These are phyloP conservation scores for Linnemannia schmuckeri DNA, from an alignment of 192 early-diverging fungal species.

Conservation along the genomic window DNA sequence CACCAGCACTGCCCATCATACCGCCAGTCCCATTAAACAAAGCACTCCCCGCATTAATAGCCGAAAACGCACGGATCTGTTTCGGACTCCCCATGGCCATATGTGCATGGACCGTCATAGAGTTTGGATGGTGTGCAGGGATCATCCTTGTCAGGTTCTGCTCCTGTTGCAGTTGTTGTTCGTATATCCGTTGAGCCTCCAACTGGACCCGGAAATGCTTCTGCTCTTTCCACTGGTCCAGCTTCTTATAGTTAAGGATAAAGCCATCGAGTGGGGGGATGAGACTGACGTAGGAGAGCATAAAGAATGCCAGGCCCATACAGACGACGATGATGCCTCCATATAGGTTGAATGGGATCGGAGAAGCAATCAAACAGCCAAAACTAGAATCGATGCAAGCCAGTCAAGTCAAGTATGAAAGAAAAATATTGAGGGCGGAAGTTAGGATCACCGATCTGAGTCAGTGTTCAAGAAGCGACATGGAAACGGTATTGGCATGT, in stretches of 20 bases:
- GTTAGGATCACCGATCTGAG: neutral
- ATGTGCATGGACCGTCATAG: slow-evolving; percentile 22
- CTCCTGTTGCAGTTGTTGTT: slow-evolving; percentile 53
- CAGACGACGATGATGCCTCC: slow-evolving; percentile 52
- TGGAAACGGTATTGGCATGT: neutral
- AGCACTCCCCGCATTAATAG: slow-evolving; percentile 19
- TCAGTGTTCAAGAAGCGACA: neutral
- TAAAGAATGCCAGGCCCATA: slow-evolving; percentile 47
- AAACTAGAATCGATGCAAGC: slow-evolving; percentile 18
- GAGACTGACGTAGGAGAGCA: slow-evolving; percentile 45
- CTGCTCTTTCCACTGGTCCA: slow-evolving; percentile 51
- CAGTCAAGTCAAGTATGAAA: neutral
- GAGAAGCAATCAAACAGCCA: slow-evolving; percentile 45
- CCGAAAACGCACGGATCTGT: slow-evolving; percentile 17
- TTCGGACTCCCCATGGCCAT: slow-evolving; percentile 33
- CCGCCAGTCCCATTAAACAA: slow-evolving; percentile 13
- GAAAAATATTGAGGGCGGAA: neutral
- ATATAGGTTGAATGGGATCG: slow-evolving; percentile 44
- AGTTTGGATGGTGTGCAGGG: slow-evolving; percentile 33
- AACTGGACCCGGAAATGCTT: slow-evolving; percentile 49
- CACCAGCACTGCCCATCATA: neutral
- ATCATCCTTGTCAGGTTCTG: slow-evolving; percentile 39
- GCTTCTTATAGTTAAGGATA: slow-evolving; percentile 46
- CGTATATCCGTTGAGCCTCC: slow-evolving; percentile 49
- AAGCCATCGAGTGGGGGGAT: slow-evolving; percentile 46